Base-by-base conservation (phyloP, 768 basidiomycete species). In the Strobilomyces dryophilus region DNA sequence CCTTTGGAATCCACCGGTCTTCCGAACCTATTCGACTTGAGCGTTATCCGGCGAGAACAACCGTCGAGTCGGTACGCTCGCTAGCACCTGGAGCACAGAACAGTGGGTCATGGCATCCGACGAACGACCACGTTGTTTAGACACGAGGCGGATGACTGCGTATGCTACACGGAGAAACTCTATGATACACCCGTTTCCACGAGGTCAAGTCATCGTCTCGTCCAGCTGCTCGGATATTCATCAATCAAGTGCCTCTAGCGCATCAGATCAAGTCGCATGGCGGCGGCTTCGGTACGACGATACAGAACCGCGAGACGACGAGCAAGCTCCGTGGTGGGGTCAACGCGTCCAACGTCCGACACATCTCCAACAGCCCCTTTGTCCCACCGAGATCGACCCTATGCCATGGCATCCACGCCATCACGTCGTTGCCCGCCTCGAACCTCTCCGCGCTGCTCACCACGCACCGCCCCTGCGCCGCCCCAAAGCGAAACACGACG, bases 341-440 rank as follows among this genome's bases (percentile, higher is more conserved):
- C 48, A 69, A 55, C 49, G 49, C 47, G 34, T 69, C 67, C 1
- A 71, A 54, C 55, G 57, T 36, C 36, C 50, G 53, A 51, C 67
- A 49, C 52, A 54, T 56, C 32, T 49, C 56, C 56, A 58, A 57
- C 5, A 65, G 46, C 14, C 45, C 49, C 18, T 60, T 44, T 5
- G 60, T 56, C 7, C 60, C 53, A 1, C 55, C 50, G 11, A 74
- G 37, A 2, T 65, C 58, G 37, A 77, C 59, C 45, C 74, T 73
- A 4, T 76, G 71, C 79, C 79, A 83, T 5, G 82, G 82, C 35
- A 70, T 61, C 78, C 80, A 83, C 8, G 77, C 68, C 41, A 70
- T 66, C 12, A 81, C 65, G 2, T 75, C 74, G 8, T 59, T 60
- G 1, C 76, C 79, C 20, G 70, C 69, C 10, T 64, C 56, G 26